Evolutionary conservation across 1,139 yeast species (phyloP).

Genomic region (Lodderomyces metapsilosis): DNA sequence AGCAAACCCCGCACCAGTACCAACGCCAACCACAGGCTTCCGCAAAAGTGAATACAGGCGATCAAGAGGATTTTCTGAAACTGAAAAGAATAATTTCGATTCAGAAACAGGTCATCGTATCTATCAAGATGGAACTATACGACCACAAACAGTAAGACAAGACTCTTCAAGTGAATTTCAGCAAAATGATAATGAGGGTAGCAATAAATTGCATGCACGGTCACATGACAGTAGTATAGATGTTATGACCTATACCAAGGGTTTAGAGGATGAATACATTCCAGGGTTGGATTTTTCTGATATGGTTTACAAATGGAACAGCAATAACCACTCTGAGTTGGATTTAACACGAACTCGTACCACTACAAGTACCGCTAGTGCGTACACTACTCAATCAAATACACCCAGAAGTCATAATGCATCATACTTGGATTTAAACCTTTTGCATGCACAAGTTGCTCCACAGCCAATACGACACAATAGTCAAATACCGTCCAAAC

Average conservation of each 20-base stretch:
- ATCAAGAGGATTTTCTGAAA: constrained; percentile 54
- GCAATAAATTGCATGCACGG: constrained; percentile 25
- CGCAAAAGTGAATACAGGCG: constrained; percentile 14
- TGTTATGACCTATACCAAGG: constrained; percentile 22
- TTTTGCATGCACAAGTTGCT: constrained; percentile 47
- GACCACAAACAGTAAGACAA: constrained; percentile 26
- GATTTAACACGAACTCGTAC: constrained; percentile 11
- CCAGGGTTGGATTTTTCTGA: constrained; percentile 61
- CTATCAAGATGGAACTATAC: constrained; percentile 47
- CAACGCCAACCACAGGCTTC: background rate
- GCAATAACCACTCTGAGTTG: constrained; percentile 17
- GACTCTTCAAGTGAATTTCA: constrained; percentile 1
- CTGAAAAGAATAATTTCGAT: constrained; percentile 54
- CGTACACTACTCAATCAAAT: constrained; percentile 17
- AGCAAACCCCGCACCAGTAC: too few relatives aligned
- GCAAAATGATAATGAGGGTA: background rate
- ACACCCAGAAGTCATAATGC: constrained; percentile 31
- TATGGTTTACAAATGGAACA: constrained; percentile 40
- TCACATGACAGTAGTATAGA: constrained; percentile 30
- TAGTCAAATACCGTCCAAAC: constrained; percentile 12
- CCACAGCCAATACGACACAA: constrained; percentile 40
- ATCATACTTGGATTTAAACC: constrained; percentile 42
- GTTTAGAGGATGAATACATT: constrained; percentile 70
- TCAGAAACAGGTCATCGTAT: constrained; percentile 49
- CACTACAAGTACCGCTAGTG: constrained; percentile 7